Percentiles rank a stretch among this genome's conserved stretches.
These are phyloP conservation scores for Coemansia sp. DNA, from an alignment of 192 early-diverging fungal genomes.

Conservation along the genomic window DNA sequence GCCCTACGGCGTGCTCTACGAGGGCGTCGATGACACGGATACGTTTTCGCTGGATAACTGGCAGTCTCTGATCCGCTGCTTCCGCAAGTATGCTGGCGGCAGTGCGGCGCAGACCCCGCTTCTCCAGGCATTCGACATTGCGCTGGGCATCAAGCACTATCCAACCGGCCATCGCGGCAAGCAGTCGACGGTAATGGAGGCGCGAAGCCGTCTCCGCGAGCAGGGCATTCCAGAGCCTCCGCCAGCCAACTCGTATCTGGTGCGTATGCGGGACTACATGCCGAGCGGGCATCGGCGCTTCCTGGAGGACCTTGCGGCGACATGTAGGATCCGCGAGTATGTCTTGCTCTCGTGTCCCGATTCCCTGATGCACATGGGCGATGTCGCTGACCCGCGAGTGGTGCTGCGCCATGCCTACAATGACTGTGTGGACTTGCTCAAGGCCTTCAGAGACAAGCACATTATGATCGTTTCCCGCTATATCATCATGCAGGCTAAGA, in stretches of 20 bases:
- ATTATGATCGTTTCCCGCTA: constrained; percentile 90
- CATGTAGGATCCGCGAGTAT: constrained; percentile 66
- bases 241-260: constrained; percentile 67
- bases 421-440: constrained; percentile 74
- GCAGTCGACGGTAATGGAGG: constrained; percentile 33
- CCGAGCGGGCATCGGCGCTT: constrained; percentile 84
- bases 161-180: constrained; percentile 62
- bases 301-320: constrained; percentile 69
- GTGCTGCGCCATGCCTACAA: constrained; percentile 74
- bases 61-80: constrained; percentile 57
- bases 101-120: constrained; percentile 93
- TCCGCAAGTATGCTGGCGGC: constrained; percentile 82
- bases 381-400: constrained; percentile 22
- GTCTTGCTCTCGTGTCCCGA: constrained; percentile 54
- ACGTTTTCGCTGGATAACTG: constrained; percentile 52
- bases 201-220: constrained; percentile 20
- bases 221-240: constrained; percentile 39
- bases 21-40: constrained; percentile 73
- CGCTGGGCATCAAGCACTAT: constrained; percentile 82
- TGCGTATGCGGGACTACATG: constrained; percentile 93
- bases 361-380: constrained; percentile 17
- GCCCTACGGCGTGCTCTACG: constrained; percentile 86
- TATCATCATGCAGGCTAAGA: constrained; percentile 80
- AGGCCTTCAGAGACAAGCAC: constrained; percentile 86
- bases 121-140: constrained; percentile 87